Percentiles rank a stretch among this genome's conserved stretches.
Conservation (phyloP, 2,329 filamentous ascomycete species). For the Fusarium drepaniforme region DNA sequence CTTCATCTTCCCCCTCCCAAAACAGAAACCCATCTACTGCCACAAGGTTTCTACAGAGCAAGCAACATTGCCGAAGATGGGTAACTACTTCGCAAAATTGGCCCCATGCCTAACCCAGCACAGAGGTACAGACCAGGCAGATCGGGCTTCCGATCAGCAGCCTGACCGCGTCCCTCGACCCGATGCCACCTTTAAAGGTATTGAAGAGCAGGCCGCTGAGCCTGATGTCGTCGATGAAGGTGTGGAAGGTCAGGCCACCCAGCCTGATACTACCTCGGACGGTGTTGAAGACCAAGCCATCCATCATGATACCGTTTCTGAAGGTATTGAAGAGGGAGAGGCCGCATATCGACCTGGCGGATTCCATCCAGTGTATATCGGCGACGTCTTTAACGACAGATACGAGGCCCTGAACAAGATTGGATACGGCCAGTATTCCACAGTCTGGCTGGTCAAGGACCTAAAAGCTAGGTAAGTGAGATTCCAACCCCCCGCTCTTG, state of each 20-base stretch:
- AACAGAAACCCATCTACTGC: background rate
- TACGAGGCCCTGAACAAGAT: slow-evolving; percentile 34
- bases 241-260: background rate
- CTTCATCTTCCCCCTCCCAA: background rate
- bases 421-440: slow-evolving; percentile 33
- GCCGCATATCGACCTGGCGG: slow-evolving; percentile 17
- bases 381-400: slow-evolving; percentile 19
- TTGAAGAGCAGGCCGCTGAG: background rate
- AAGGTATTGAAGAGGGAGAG: slow-evolving; percentile 16
- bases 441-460: slow-evolving; percentile 33
- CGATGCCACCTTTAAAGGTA: background rate
- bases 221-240: background rate
- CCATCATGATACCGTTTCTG: background rate
- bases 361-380: slow-evolving; percentile 34
- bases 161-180: background rate
- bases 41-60: background rate
- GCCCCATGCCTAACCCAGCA: too few relatives aligned
- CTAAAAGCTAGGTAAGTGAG: slow-evolving; percentile 3
- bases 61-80: background rate
- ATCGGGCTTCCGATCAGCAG: background rate
- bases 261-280: background rate
- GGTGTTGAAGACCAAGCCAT: background rate
- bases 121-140: background rate
- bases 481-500: background rate
- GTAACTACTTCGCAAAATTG: background rate